Base-by-base conservation (phyloP, 805 yeast species). In the Candida peoriensis region DNA sequence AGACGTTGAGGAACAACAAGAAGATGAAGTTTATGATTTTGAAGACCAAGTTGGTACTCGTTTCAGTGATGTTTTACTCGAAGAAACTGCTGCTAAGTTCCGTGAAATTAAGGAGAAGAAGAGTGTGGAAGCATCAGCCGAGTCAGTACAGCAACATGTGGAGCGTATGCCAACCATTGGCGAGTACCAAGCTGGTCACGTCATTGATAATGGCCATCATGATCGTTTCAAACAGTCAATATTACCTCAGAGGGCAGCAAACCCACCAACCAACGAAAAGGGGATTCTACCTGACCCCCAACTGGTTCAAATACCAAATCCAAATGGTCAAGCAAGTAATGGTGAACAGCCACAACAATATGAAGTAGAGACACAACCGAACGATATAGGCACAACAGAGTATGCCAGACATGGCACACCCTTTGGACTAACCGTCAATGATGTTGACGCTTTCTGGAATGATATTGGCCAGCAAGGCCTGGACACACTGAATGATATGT, bases 401-500 rank as follows among this genome's bases (percentile, higher is more conserved):
- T 17, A 32, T 27, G 36, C 15, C 17, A 20, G 20, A 8, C 10
- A 17, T 32, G 20, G 17, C 21, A 7, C 26, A 14, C 48, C 49
- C 8, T 36, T 42, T 29, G 54, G 46, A 30, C 22, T 47, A 22
- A 34, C 39, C 16, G 36, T 46, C 26, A 30, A 38, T 25, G 54
- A 44, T 13, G 31, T 42, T 22, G 54, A 49, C 22, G 35, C 39
- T 4, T 48, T 52, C 36, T 52, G 57, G 57, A 38, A 33, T 23
- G 56, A 46, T 33, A 48, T 52, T 37, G 56, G 55, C 2, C 54
- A 47, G 24, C 49, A 46, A 27, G 56, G 54, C 2, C 28, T 49
- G 23, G 50, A 50, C 28, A 52, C 47, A 29, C 32, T 52, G 35
- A 49, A 46, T 30, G 50, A 46, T 27, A 44, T 51, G 52, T 51